Conservation (phyloP, 2,329 filamentous ascomycete genomes). For the Stemphylium lycopersici region DNA sequence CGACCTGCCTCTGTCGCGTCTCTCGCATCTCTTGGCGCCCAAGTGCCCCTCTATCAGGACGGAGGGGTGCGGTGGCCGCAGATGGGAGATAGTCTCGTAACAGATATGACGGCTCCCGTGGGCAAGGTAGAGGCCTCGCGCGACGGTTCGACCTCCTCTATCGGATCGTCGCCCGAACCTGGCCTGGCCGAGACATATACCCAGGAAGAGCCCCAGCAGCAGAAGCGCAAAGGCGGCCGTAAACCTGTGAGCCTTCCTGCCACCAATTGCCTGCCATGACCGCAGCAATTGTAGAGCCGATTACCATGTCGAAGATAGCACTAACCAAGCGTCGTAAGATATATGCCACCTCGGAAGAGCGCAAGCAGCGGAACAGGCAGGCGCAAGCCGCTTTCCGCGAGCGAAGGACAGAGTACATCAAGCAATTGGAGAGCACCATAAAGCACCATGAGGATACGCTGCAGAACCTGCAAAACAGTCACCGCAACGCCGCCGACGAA, state of each 20-base stretch:
- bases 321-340: constrained; percentile 68
- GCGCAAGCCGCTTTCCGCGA: constrained; percentile 97
- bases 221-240: constrained; percentile 95
- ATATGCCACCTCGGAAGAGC: constrained; percentile 97
- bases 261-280: constrained; percentile 29
- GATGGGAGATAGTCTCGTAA: constrained; percentile 57
- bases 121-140: constrained; percentile 53
- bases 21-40: constrained; percentile 42
- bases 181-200: constrained; percentile 51
- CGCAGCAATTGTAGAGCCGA: constrained; percentile 27
- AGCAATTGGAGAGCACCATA: constrained; percentile 96
- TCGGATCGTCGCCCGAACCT: constrained; percentile 57
- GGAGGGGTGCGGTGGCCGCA: constrained; percentile 55
- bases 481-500: constrained; percentile 92
- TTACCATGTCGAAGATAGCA: constrained; percentile 43
- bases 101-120: constrained; percentile 53
- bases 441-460: constrained; percentile 95
- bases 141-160: constrained; percentile 56
- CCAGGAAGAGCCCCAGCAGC: constrained; percentile 58
- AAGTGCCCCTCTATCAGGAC: constrained; percentile 46
- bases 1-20: constrained; percentile 40
- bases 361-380: constrained; percentile 96
- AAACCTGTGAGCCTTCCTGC: constrained; percentile 77
- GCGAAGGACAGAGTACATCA: constrained; percentile 97
- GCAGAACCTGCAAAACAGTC: constrained; percentile 89